Evolutionary conservation across 805 yeast genomes (phyloP).

Genomic region (Ascoidea tarda): DNA sequence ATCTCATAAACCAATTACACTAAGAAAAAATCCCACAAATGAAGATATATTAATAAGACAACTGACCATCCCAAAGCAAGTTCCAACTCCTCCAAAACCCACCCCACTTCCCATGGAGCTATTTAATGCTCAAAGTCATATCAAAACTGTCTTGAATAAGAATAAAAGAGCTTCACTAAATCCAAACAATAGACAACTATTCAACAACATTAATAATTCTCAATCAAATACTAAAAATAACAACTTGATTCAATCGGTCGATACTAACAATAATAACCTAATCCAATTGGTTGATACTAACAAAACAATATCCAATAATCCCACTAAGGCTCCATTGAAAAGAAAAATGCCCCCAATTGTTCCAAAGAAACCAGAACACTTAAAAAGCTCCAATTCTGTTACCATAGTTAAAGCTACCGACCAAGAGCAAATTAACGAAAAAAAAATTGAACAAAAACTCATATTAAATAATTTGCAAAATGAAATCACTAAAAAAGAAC

Average conservation of each 20-base stretch:
- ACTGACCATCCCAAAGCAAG: not conserved
- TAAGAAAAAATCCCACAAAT: not conserved
- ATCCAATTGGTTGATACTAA: not conserved
- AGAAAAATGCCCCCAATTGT: not conserved
- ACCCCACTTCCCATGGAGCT: no score
- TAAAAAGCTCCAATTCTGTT: not conserved
- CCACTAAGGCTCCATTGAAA: not conserved
- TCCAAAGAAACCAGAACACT: constrained; percentile 4
- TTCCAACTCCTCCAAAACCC: not conserved
- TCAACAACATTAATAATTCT: not conserved
- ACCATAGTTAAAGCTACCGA: not conserved
- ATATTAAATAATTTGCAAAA: no score
- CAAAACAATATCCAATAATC: not conserved
- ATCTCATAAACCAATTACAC: constrained; percentile 4
- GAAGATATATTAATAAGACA: not conserved
- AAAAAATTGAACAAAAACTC: not conserved
- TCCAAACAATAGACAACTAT: not conserved
- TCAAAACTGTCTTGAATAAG: no score
- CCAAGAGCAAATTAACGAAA: not conserved
- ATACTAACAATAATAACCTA: not conserved
- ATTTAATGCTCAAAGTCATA: no score
- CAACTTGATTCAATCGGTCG: not conserved
- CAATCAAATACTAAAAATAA: no score
- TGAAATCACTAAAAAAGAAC: no score
- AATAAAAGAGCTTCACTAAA: not conserved